Base-by-base conservation (phyloP, 768 basidiomycete genomes). In the Vishniacozyma victoriae region DNA sequence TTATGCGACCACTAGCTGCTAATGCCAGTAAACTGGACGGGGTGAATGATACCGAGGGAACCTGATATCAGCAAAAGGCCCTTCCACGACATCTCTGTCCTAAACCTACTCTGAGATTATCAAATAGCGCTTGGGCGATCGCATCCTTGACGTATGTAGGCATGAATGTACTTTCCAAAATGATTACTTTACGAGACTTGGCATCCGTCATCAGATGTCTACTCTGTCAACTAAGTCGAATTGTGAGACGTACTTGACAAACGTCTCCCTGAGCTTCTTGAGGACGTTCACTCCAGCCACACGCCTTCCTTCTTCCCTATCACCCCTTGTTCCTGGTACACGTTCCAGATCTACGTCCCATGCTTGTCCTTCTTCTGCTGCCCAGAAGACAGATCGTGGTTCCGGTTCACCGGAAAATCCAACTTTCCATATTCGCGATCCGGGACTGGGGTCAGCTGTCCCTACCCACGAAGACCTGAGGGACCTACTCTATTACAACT, bases 391-490 rank as follows among this genome's bases (percentile, higher is more conserved):
- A 47, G 89, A 85, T 60, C 95, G 74, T 7, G 95, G 91, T 50
- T 82, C 78, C 3, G 90, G 83, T 75, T 99, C 95, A 13, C 93
- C 93, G 62, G 90, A 92, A 75, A 96, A 97, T 2, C 95, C 95
- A 11, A 92, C 87, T 74, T 92, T 95, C 92, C 93, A 97, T 52
- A 91, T 79, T 44, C 84, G 78, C 38, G 87, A 90, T 16, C 95
- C 95, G 19, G 91, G 85, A 71, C 69, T 70, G 40, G 5, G 19
- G 18, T 24, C 13, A 13, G 20, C 36, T 38, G 35, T 25, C 5
- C 3, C 6, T 16, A 15, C 29, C 2, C 12, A 31, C 16, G 15
- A 31, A 33, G 29, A 11, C 18, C 26, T 12, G 7, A 7, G 16
- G 16, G 27, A 41, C 67, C 48, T 33, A 71, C 69, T 99, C 95